phyloP scores from a whole-genome alignment of 345 rosid species.

The Salix koriyanagi region DNA sequence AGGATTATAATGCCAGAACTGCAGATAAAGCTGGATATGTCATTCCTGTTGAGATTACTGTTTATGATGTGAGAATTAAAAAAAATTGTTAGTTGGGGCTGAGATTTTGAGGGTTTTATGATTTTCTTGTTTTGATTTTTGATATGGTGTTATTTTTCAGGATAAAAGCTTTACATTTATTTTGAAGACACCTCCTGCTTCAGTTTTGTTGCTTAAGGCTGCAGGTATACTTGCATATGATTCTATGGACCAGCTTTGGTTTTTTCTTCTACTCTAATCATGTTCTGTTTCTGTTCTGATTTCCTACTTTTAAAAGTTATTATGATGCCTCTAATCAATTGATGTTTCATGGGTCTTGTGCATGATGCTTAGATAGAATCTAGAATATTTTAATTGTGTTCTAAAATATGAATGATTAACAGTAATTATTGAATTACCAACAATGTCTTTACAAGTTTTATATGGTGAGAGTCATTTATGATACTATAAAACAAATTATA shows the following conservation, averaged over 20 bases:
- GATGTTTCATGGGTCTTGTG: background rate
- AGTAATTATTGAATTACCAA: background rate
- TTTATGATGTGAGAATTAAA: slow-evolving; percentile 57
- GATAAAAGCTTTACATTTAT: slow-evolving; percentile 94
- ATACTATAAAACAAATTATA: background rate
- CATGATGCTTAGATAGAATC: background rate
- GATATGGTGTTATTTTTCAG: slow-evolving; percentile 35
- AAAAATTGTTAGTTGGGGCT: background rate
- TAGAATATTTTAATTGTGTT: too few species aligned
- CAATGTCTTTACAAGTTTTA: background rate
- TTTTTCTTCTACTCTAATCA: background rate
- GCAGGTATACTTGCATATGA: slow-evolving; percentile 49
- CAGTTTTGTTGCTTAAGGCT: slow-evolving; percentile 87
- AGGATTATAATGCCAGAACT: slow-evolving; percentile 94
- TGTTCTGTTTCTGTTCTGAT: background rate
- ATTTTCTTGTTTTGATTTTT: background rate
- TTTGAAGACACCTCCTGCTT: slow-evolving; percentile 95
- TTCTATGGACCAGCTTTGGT: slow-evolving; percentile 4
- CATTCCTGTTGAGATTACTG: slow-evolving; percentile 94
- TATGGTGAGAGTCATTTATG: background rate
- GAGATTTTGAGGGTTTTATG: background rate
- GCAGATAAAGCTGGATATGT: slow-evolving; percentile 93
- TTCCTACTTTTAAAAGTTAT: background rate
- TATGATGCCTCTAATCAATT: background rate
- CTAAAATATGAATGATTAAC: too few species aligned